phyloP scores from a whole-genome alignment of 2,329 filamentous ascomycete species.

The Colletotrichum paranaense region DNA sequence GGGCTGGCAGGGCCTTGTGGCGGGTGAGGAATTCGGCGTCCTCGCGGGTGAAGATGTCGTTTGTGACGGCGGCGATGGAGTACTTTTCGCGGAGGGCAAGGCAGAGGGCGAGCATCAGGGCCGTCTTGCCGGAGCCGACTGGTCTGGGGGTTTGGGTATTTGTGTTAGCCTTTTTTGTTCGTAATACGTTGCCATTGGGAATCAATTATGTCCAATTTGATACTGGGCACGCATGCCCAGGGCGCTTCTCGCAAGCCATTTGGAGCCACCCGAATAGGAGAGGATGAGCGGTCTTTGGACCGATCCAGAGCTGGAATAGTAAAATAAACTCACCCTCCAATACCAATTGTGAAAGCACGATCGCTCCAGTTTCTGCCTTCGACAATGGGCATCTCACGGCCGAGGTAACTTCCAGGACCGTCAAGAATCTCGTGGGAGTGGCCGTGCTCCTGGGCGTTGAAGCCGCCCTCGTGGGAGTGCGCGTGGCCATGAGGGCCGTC shows the following conservation, averaged over 20 bases:
- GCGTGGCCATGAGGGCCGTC: conserved; percentile 60
- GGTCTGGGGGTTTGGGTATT: conserved; percentile 66
- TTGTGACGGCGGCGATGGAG: conserved; percentile 94
- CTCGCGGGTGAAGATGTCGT: conserved; percentile 98
- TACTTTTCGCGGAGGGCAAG: conserved; percentile 82
- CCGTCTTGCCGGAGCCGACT: conserved; percentile 96
- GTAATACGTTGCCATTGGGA: neutral
- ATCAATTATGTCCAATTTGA: neutral
- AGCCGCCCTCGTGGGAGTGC: conserved; percentile 67
- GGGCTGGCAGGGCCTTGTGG: conserved; percentile 82
- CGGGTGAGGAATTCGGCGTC: conserved; percentile 97
- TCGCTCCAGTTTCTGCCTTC: conserved; percentile 90
- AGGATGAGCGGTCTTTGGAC: conserved; percentile 10
- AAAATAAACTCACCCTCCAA: conserved; percentile 81
- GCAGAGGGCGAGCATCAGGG: conserved; percentile 94
- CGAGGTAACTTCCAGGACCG: conserved; percentile 89
- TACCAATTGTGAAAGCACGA: conserved; percentile 95
- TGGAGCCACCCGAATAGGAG: neutral
- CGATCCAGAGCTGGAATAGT: neutral
- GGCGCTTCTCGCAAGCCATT: neutral
- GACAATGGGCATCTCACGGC: conserved; percentile 92
- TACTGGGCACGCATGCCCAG: no score
- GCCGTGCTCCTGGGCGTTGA: conserved; percentile 79
- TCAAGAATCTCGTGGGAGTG: conserved; percentile 96
- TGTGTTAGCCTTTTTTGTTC: conserved; percentile 30